Percentiles rank a stretch among this genome's conserved stretches.
phyloP scores from a whole-genome alignment of 2,329 filamentous ascomycete genomes.

The Cordyceps fumosorosea region DNA sequence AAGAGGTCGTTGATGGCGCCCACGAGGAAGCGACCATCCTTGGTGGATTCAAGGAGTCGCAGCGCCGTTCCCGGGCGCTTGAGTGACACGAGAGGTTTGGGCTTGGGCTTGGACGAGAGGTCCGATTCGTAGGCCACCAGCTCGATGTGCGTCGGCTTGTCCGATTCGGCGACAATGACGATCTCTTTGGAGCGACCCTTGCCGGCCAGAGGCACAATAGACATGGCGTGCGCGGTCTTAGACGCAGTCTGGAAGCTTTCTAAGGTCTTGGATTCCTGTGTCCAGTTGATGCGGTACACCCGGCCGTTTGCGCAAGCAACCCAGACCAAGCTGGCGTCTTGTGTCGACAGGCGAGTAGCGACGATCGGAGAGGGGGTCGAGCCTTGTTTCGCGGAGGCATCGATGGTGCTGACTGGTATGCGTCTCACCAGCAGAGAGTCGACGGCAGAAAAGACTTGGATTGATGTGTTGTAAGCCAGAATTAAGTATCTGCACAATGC shows the following conservation, averaged over 20 bases:
- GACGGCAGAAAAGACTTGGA: constrained; percentile 74
- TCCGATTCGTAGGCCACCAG: constrained; percentile 41
- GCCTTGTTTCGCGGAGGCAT: constrained; percentile 20
- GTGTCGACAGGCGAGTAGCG: constrained; percentile 33
- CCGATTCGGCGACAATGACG: constrained; percentile 40
- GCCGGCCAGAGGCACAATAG: constrained; percentile 29
- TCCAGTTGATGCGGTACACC: constrained; percentile 55
- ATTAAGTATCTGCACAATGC: constrained; percentile 59
- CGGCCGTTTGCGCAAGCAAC: constrained; percentile 52
- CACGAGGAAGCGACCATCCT: constrained; percentile 50
- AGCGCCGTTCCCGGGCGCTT: constrained; percentile 30
- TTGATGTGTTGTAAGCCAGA: constrained; percentile 63
- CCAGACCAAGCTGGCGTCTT: constrained; percentile 46
- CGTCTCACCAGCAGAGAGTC: constrained; percentile 75
- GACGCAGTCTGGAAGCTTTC: constrained; percentile 36
- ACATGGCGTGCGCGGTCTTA: constrained; percentile 39
- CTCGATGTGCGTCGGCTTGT: constrained; percentile 27
- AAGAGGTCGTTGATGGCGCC: constrained; percentile 32
- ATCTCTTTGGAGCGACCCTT: constrained; percentile 36
- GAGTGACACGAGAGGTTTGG: constrained; percentile 32
- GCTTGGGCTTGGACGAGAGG: constrained; percentile 21
- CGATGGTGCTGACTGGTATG: constrained; percentile 45
- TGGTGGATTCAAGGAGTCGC: constrained; percentile 40
- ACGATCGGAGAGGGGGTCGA: constrained; percentile 30
- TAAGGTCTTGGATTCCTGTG: constrained; percentile 35